Base-by-base conservation (phyloP, 2,329 filamentous ascomycete genomes). In the Macrophomina phaseolina region DNA sequence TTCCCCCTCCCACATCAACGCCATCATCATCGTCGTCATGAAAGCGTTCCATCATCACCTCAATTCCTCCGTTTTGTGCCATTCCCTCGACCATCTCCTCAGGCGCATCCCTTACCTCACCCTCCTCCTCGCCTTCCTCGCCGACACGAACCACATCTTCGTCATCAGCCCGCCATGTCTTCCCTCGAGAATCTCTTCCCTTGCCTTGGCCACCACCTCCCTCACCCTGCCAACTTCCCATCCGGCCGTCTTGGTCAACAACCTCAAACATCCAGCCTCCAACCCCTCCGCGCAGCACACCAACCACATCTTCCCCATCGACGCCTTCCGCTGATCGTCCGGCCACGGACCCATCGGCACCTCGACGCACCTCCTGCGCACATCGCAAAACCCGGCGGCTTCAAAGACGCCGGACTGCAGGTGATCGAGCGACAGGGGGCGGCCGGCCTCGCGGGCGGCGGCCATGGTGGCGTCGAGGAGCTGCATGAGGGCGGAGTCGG, bases 341-440 rank as follows among this genome's bases (percentile, higher is more conserved):
- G 77, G 74, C 78, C 79, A 80, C 6, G 75, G 70, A 1, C 79
- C 78, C 16, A 81, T 71, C 5, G 79, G 79, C 7, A 81, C 70
- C 3, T 73, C 75, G 49, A 77, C 72, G 55, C 81, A 78, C 2
- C 77, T 77, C 1, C 77, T 77, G 28, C 74, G 72, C 5, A 82
- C 74, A 42, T 83, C 77, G 16, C 75, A 77, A 68, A 85, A 83
- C 0, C 83, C 82, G 0, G 79, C 81, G 34, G 77, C 76, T 48
- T 75, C 73, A 4, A 85, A 75, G 14, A 77, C 74, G 0, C 74
- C 69, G 4, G 75, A 75, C 11, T 76, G 73, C 68, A 85, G 76
- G 72, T 84, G 83, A 65, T 74, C 76, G 2, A 80, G 73, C 12
- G 79, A 79, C 4, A 82, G 75, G 1, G 80, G 80, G 9, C 76